Conservation (phyloP, 2,329 filamentous ascomycete species). For the Colletotrichum gloeosporioides region DNA sequence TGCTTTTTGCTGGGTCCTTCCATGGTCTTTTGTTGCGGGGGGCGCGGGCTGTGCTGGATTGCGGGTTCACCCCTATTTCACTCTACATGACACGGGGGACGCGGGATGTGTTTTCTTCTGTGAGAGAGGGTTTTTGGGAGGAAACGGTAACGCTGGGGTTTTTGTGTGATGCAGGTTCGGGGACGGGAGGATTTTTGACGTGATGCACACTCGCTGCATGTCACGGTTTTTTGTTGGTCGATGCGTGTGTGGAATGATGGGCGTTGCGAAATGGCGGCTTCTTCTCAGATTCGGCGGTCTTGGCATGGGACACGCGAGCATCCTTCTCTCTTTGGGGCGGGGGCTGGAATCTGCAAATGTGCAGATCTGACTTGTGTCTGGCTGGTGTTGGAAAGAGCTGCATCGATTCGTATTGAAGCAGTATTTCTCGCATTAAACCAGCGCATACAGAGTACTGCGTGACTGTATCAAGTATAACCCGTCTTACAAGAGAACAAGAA, state of each 20-base stretch:
- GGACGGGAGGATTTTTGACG: not conserved
- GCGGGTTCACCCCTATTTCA: not conserved
- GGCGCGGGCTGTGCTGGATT: not conserved
- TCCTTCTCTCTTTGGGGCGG: not conserved
- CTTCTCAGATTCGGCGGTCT: not conserved
- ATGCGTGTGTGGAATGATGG: not conserved
- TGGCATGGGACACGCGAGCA: not conserved
- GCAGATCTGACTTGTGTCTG: not conserved
- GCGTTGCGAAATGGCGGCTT: not conserved
- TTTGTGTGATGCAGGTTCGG: not conserved
- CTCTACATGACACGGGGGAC: not conserved
- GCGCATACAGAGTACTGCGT: not conserved
- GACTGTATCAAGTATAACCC: not conserved
- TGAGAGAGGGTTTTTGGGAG: not conserved
- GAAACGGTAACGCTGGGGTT: not conserved
- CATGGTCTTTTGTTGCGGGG: not conserved
- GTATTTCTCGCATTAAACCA: not conserved
- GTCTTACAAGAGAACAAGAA: not conserved
- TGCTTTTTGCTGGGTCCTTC: not conserved
- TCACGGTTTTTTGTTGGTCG: not conserved
- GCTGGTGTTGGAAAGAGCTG: not conserved
- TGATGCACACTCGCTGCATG: not conserved
- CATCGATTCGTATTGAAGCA: not conserved
- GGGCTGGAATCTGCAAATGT: not conserved
- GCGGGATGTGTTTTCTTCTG: not conserved